Evolutionary conservation across 305 asterid genomes (phyloP).

Genomic region (Caryopteris hybrid): DNA sequence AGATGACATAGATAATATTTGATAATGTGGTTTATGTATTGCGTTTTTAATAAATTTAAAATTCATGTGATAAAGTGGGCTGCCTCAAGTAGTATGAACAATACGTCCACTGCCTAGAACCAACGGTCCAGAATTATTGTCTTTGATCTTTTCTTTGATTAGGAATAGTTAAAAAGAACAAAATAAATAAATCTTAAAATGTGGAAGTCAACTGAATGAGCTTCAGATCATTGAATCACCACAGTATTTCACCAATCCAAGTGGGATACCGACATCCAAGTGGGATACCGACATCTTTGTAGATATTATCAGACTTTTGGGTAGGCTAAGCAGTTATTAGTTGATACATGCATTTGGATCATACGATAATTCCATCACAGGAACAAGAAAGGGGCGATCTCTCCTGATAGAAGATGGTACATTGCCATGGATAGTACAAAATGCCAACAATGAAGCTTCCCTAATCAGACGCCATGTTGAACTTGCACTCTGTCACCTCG

Average conservation of each 20-base stretch:
- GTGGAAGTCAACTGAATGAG: neutral
- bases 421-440: conserved; percentile 90
- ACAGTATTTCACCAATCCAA: neutral
- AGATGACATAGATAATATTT: no score
- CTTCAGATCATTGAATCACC: neutral
- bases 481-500: conserved; percentile 97
- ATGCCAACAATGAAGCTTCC: conserved; percentile 93
- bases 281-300: neutral
- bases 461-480: conserved; percentile 89
- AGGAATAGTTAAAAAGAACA: no score
- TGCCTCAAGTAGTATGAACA: no score
- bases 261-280: neutral
- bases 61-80: no score
- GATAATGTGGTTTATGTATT: no score
- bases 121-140: no score
- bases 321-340: neutral
- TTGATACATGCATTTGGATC: neutral
- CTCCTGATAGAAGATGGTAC: conserved; percentile 89
- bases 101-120: no score
- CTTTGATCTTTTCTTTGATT: no score
- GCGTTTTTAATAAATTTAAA: no score
- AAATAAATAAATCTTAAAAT: neutral
- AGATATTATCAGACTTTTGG: no score
- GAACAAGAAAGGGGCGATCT: conserved; percentile 65
- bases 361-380: conserved; percentile 27